phyloP scores from a whole-genome alignment of 306 rosid species.

The Argentina anserina region DNA sequence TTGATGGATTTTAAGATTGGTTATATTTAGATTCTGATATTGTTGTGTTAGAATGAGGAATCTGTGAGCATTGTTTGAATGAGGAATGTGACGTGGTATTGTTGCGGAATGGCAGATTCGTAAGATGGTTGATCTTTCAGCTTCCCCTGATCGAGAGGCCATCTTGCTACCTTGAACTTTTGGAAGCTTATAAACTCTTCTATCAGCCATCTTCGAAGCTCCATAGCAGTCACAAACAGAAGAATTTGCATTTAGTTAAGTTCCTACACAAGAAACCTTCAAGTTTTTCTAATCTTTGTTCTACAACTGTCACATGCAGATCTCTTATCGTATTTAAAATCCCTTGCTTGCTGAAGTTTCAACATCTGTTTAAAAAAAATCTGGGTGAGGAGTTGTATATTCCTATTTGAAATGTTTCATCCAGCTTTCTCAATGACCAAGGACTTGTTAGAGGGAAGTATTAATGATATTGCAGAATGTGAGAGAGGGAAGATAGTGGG shows the following conservation, averaged over 20 bases:
- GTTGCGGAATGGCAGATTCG: constrained; percentile 48
- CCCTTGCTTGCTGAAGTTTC: background rate
- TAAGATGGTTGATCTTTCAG: constrained; percentile 91
- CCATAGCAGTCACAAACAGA: no score
- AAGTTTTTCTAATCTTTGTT: background rate
- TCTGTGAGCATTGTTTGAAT: background rate
- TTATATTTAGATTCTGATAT: background rate
- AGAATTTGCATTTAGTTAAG: background rate
- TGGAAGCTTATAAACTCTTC: constrained; percentile 77
- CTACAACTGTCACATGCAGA: background rate
- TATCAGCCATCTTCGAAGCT: no score
- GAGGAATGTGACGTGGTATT: background rate
- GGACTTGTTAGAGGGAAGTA: background rate
- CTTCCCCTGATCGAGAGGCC: constrained; percentile 68
- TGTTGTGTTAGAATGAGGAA: background rate
- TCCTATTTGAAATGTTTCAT: background rate
- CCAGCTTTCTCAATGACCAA: background rate
- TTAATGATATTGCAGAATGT: background rate
- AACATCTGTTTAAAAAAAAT: background rate
- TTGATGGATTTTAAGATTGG: no score
- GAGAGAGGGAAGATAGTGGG: background rate
- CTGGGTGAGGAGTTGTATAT: background rate
- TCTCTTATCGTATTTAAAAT: background rate
- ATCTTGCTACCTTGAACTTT: constrained; percentile 95
- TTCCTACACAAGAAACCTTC: background rate